phyloP scores from a whole-genome alignment of 257 asterid species.

The Coffea canephora region DNA sequence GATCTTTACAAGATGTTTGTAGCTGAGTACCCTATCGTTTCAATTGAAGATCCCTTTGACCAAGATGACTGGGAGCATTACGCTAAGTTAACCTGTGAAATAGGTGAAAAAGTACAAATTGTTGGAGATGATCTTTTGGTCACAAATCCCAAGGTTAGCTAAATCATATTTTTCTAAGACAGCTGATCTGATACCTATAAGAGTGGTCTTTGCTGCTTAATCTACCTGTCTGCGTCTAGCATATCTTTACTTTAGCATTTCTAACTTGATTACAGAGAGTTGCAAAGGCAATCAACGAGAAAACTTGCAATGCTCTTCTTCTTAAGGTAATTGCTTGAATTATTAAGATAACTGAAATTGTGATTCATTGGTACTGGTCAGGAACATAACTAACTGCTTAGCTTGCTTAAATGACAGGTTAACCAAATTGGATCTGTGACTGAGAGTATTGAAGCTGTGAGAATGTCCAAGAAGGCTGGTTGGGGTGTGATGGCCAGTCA shows the following conservation, averaged over 20 bases:
- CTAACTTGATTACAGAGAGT: conserved; percentile 60
- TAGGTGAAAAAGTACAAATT: conserved; percentile 85
- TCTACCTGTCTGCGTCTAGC: neutral
- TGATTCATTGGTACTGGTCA: neutral
- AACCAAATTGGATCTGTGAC: conserved; percentile 98
- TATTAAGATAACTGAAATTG: neutral
- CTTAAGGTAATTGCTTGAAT: conserved; percentile 58
- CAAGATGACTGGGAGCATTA: conserved; percentile 97
- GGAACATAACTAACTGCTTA: neutral
- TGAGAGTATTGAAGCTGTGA: conserved; percentile 95
- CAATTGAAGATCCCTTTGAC: conserved; percentile 97
- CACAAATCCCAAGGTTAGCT: conserved; percentile 83
- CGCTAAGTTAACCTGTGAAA: conserved; percentile 67
- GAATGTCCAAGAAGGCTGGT: conserved; percentile 92
- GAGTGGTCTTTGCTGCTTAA: neutral
- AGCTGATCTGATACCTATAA: neutral
- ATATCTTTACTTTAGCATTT: neutral
- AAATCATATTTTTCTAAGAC: neutral
- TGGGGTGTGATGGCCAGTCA: conserved; percentile 99
- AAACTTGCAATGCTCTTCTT: conserved; percentile 93
- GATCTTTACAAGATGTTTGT: conserved; percentile 89
- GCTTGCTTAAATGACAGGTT: conserved; percentile 42
- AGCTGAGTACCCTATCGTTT: conserved; percentile 81
- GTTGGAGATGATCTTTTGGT: conserved; percentile 97
- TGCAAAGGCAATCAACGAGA: conserved; percentile 89